Evolutionary conservation across 805 yeast genomes (phyloP).

Genomic region (Metschnikowia hibisci): DNA sequence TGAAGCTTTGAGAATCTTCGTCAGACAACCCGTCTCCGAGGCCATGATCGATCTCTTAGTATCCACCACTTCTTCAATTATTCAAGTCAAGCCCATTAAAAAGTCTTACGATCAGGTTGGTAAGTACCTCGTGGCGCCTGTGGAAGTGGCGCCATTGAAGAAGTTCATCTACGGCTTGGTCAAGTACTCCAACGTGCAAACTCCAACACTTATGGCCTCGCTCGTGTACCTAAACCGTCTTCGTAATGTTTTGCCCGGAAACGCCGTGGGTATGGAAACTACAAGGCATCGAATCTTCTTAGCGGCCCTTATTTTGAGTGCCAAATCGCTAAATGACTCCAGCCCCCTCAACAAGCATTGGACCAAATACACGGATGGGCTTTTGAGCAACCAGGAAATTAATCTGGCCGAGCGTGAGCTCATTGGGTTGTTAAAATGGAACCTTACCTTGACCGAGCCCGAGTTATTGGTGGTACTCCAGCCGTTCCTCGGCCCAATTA

Average conservation of each 20-base stretch:
- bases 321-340: constrained; percentile 88
- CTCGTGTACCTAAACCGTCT: constrained; percentile 78
- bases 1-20: constrained; percentile 50
- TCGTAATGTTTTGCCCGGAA: constrained; percentile 73
- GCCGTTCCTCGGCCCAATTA: constrained; percentile 75
- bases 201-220: constrained; percentile 92
- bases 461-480: constrained; percentile 69
- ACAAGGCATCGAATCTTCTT: constrained; percentile 90
- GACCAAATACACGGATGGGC: constrained; percentile 88
- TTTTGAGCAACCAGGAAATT: constrained; percentile 71
- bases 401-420: constrained; percentile 90
- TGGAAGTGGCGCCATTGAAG: constrained; percentile 34
- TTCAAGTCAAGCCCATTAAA: constrained; percentile 37
- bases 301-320: constrained; percentile 86
- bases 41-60: constrained; percentile 60
- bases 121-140: constrained; percentile 22
- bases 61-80: constrained; percentile 54
- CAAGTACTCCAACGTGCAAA: constrained; percentile 83
- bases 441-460: constrained; percentile 61
- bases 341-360: constrained; percentile 95
- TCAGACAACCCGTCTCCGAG: constrained; percentile 51
- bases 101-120: constrained; percentile 14
- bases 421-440: constrained; percentile 80
- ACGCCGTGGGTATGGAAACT: constrained; percentile 87
- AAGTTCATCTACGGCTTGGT: constrained; percentile 79